Percentiles rank a stretch among this genome's conserved stretches.
phyloP scores from a whole-genome alignment of 495 filamentous ascomycete genomes.

The Pyrenopolyporus hunteri region DNA sequence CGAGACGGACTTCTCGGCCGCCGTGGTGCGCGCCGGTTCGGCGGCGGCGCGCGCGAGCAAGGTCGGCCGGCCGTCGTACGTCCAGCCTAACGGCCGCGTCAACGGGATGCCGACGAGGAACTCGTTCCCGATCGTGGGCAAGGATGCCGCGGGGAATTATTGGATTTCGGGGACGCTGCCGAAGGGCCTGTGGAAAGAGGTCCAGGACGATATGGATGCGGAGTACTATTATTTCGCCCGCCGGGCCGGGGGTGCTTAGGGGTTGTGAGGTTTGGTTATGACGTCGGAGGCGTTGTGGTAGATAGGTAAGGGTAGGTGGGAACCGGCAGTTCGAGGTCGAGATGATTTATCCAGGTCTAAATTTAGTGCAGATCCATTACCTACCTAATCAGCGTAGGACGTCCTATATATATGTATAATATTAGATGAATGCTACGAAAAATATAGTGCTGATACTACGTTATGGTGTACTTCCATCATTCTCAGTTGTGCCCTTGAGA shows the following conservation, averaged over 20 bases:
- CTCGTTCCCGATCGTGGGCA: slow-evolving; percentile 53
- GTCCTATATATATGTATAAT: too few relatives aligned
- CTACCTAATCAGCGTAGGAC: too few relatives aligned
- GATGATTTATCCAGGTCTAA: too few relatives aligned
- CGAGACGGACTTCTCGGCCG: slow-evolving; percentile 53
- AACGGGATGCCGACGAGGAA: slow-evolving; percentile 37
- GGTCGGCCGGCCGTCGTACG: slow-evolving; percentile 28
- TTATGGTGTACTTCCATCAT: too few relatives aligned
- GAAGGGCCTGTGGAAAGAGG: slow-evolving; percentile 42
- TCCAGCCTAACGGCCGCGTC: slow-evolving; percentile 44
- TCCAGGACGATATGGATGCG: slow-evolving; percentile 43
- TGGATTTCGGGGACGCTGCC: slow-evolving; percentile 50
- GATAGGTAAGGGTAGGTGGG: too few relatives aligned
- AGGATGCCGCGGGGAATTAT: slow-evolving; percentile 57
- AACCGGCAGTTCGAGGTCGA: background rate
- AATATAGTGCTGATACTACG: too few relatives aligned
- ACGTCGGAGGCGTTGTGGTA: background rate
- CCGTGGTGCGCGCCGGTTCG: slow-evolving; percentile 38
- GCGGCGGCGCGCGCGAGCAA: slow-evolving; percentile 35
- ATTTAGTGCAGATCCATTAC: too few relatives aligned
- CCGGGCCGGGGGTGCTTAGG: background rate
- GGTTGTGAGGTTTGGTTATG: background rate
- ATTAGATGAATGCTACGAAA: too few relatives aligned
- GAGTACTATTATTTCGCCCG: slow-evolving; percentile 20
- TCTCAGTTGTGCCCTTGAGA: too few relatives aligned